Evolutionary conservation across 495 filamentous ascomycete species (phyloP), one percentile per base, ranked within the genome.

Genomic region (Talaromyces stipitatus): DNA sequence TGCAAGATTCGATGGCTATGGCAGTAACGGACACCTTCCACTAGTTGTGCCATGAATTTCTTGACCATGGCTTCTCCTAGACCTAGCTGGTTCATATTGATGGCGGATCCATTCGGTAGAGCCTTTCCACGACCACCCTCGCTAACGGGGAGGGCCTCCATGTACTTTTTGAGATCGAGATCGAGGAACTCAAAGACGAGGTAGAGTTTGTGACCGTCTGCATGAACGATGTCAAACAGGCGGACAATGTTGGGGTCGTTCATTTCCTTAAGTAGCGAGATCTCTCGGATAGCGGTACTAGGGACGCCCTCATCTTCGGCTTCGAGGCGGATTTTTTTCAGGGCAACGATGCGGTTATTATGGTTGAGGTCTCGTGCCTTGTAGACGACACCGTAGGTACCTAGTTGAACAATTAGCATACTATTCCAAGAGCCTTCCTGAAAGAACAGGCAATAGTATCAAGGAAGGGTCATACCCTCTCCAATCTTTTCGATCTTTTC

Each of bases 401-500:
- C 90, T 95, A 68, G 14, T 16, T 26, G 10, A 30, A n/a, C n/a
- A 53, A 52, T 24, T 43, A 41, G 12, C 4, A 38, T 43, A 36
- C 41, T 6, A n/a, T 56, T 29, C n/a, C 3, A 22, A 20, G 14
- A 26, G 14, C 32, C 3, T 24, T 27, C 14, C 5, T 54, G 11
- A 16, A 30, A 16, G 33, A 33, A 33, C 20, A 33, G 14, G 24
- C 28, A 18, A 55, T 2, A 24, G 23, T 8, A 10, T 4, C 28
- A n/a, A 38, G 28, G 51, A 11, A 36, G 30, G 23, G n/a, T 27
- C 18, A 26, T 68, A 96, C 94, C 94, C 82, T 99, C 94, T 64
- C 94, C 94, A 72, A 99, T 95, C 78, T 99, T 99, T 79, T 99
- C 94, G 58, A 99, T 87, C 77, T 97, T 97, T 78, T 97, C 91